Evolutionary conservation across 140 eudicot genomes (phyloP).

Genomic region (Erigeron philadelphicus): DNA sequence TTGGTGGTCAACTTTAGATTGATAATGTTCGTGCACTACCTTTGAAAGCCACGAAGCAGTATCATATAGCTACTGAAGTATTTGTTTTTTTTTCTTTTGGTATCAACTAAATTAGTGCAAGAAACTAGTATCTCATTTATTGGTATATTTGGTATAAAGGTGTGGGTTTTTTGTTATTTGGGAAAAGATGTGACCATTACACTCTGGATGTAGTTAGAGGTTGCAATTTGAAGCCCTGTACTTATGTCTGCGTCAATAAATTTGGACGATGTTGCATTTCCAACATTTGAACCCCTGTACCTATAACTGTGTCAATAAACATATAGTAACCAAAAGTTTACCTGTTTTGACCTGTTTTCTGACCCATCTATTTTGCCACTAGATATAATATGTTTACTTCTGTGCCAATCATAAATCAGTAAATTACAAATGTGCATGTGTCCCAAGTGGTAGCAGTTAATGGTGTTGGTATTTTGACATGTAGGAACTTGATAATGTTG

Average conservation of each 20-base stretch:
- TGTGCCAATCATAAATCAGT: not conserved
- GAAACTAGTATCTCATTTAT: not conserved
- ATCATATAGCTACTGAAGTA: slow-evolving; percentile 6
- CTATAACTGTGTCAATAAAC: too few species aligned
- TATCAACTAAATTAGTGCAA: not conserved
- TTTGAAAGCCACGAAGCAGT: not conserved
- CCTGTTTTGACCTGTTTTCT: too few species aligned
- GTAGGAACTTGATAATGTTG: slow-evolving; percentile 94
- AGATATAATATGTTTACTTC: not conserved
- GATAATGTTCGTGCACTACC: not conserved
- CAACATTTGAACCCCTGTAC: too few species aligned
- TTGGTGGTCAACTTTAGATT: not conserved
- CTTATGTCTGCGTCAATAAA: too few species aligned
- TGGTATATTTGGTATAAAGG: not conserved
- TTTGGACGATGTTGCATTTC: too few species aligned
- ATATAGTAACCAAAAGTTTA: too few species aligned
- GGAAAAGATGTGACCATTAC: not conserved
- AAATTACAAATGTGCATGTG: not conserved
- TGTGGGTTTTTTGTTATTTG: not conserved
- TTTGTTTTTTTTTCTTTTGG: not conserved
- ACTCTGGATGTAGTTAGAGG: not conserved
- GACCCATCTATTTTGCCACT: too few species aligned
- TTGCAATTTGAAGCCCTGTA: too few species aligned
- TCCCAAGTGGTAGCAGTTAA: not conserved
- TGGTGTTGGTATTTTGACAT: slow-evolving; percentile 7